phyloP scores from a whole-genome alignment of 2,329 filamentous ascomycete genomes.

The Alternaria sp. region DNA sequence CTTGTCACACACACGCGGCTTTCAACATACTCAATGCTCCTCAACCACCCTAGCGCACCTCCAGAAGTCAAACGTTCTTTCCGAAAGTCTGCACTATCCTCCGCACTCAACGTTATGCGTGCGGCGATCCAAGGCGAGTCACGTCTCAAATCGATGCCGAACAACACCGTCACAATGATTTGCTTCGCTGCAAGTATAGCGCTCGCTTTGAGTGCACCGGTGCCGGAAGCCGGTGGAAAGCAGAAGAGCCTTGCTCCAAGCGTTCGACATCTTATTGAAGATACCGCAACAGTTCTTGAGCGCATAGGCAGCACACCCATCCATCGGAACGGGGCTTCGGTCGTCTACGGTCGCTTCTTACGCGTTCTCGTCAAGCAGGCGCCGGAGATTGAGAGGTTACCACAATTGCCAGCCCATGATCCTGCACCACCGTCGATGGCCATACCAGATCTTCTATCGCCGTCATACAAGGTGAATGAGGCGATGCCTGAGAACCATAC shows the following conservation, averaged over 20 bases:
- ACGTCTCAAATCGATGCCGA: conserved; percentile 76
- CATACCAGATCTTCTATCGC: conserved; percentile 15
- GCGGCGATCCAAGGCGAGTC: conserved; percentile 75
- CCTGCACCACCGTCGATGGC: conserved; percentile 14
- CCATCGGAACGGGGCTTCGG: conserved; percentile 71
- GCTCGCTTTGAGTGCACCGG: conserved; percentile 56
- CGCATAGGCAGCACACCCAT: conserved; percentile 70
- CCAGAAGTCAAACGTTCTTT: conserved; percentile 75
- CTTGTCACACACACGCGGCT: conserved; percentile 73
- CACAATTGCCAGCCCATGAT: conserved; percentile 1
- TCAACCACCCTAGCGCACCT: conserved; percentile 75
- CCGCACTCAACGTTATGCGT: conserved; percentile 76
- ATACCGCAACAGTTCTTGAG: conserved; percentile 72
- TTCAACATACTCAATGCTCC: conserved; percentile 76
- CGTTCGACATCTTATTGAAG: conserved; percentile 58
- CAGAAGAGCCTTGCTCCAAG: conserved; percentile 42
- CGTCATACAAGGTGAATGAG: conserved; percentile 3
- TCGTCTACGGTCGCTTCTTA: conserved; percentile 64
- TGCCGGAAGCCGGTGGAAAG: conserved; percentile 25
- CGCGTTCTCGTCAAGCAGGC: conserved; percentile 51
- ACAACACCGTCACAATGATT: conserved; percentile 81
- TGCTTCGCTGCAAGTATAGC: conserved; percentile 66
- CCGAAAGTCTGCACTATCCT: conserved; percentile 72
- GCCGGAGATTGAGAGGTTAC: conserved; percentile 20
- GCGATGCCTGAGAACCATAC: conserved; percentile 9